phyloP scores from a whole-genome alignment of 106 monocot genomes.

The Dendrobium officinale region DNA sequence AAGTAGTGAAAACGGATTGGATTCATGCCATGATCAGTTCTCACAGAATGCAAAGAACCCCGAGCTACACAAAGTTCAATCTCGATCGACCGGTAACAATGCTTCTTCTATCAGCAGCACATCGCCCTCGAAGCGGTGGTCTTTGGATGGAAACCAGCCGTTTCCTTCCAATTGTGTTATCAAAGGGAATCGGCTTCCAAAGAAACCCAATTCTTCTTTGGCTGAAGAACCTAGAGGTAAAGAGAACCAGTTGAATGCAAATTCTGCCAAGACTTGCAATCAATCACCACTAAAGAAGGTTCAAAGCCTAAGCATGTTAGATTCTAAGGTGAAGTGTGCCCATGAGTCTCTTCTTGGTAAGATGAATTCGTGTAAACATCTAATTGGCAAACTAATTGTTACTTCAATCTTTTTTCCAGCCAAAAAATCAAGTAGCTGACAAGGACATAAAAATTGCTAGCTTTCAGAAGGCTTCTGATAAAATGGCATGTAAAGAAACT shows the following conservation, averaged over 20 bases:
- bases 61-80: neutral
- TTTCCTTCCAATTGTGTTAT: neutral
- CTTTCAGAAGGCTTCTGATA: neutral
- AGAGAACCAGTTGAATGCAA: slow-evolving; percentile 43
- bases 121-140: neutral
- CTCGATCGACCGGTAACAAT: too few relatives aligned
- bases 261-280: slow-evolving; percentile 21
- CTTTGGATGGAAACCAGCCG: neutral
- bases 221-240: slow-evolving; percentile 35
- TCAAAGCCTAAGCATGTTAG: neutral
- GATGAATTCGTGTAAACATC: neutral
- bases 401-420: neutral
- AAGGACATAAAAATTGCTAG: neutral
- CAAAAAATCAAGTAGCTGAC: neutral
- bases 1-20: slow-evolving; percentile 10
- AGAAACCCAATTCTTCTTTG: neutral
- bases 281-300: slow-evolving; percentile 8
- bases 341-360: too few relatives aligned
- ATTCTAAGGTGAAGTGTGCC: neutral
- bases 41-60: slow-evolving; percentile 1
- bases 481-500: neutral
- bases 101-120: too few relatives aligned
- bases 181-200: neutral
- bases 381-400: neutral
- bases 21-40: slow-evolving; percentile 3